Evolutionary conservation across 2,329 filamentous ascomycete genomes (phyloP), one percentile per base, ranked within the genome.

Genomic region (Hypocreales sp.): DNA sequence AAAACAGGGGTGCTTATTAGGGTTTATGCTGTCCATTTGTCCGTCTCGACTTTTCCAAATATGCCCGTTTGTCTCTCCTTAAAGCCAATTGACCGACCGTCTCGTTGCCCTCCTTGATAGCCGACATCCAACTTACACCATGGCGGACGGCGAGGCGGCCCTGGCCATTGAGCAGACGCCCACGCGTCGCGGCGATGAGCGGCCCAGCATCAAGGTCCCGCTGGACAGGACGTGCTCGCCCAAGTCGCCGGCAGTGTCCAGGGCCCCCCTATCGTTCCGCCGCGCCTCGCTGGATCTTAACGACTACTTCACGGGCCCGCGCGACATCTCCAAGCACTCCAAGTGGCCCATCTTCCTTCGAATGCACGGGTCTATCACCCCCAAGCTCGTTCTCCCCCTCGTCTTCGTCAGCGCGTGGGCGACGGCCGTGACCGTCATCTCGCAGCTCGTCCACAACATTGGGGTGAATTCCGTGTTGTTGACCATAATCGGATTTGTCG

Each of bases 401-500:
- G 7, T 64, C 8, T 61, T 76, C 32, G 59, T 83, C 18, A 67
- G 60, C 10, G 41, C 40, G 10, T 84, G 79, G 79, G 60, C 76
- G 1, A 75, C 74, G 2, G 47, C 63, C 20, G 71, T 84, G 34
- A 79, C 73, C 9, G 50, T 54, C 29, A 56, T 80, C 39, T 59
- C 55, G 9, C 40, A 57, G 30, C 54, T 54, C 26, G 51, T 64
- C 9, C 47, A 61, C 34, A 27, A 11, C 1, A 27, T 53, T 4
- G 44, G 41, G 12, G 47, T 56, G 24, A 36, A 54, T 33, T 51
- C 52, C 0, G 50, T 55, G 18, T 59, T 84, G 13, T 61, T 86
- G 28, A 84, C 79, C 2, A 72, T 86, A 28, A 67, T 79, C 24
- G 79, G 79, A 75, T 84, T 86, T 56, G 75, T 86, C 33, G 78